Conservation (phyloP, 1,284 basidiomycete genomes). For the Pisolithus thermaeus region DNA sequence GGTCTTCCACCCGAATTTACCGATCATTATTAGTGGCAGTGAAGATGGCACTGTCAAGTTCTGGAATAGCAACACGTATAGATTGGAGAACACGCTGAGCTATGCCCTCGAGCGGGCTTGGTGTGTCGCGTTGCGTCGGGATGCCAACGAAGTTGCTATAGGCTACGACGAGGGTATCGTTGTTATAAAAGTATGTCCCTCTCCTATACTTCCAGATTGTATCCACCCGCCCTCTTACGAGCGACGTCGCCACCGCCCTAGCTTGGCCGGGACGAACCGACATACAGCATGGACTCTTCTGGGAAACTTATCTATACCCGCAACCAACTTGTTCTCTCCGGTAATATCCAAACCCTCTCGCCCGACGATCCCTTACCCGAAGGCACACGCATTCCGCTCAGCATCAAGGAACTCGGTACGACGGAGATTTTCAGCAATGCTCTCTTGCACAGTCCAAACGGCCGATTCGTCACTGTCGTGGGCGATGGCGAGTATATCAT, state of each 20-base stretch:
- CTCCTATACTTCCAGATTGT: background rate
- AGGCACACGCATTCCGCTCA: conserved; percentile 75
- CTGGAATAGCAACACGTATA: conserved; percentile 97
- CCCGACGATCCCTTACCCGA: conserved; percentile 57
- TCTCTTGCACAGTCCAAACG: conserved; percentile 92
- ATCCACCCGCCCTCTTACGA: conserved; percentile 1
- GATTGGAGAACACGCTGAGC: conserved; percentile 94
- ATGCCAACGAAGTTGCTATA: conserved; percentile 90
- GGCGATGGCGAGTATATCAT: conserved; percentile 98
- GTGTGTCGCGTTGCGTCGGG: conserved; percentile 84
- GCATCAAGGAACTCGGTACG: conserved; percentile 87
- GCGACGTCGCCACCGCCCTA: conserved; percentile 23
- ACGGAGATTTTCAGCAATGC: conserved; percentile 92
- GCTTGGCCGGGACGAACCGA: conserved; percentile 95
- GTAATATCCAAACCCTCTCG: conserved; percentile 70
- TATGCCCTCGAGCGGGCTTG: conserved; percentile 96
- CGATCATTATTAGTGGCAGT: conserved; percentile 92
- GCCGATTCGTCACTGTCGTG: conserved; percentile 93
- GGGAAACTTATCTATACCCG: conserved; percentile 95
- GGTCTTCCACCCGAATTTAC: conserved; percentile 94
- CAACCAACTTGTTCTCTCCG: conserved; percentile 89
- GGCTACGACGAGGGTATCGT: conserved; percentile 98
- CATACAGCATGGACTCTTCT: conserved; percentile 91
- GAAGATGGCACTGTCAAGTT: conserved; percentile 98
- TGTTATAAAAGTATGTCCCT: conserved; percentile 72